phyloP scores from a whole-genome alignment of 2,329 filamentous ascomycete genomes.

The Aspergillus quadrilineatus region DNA sequence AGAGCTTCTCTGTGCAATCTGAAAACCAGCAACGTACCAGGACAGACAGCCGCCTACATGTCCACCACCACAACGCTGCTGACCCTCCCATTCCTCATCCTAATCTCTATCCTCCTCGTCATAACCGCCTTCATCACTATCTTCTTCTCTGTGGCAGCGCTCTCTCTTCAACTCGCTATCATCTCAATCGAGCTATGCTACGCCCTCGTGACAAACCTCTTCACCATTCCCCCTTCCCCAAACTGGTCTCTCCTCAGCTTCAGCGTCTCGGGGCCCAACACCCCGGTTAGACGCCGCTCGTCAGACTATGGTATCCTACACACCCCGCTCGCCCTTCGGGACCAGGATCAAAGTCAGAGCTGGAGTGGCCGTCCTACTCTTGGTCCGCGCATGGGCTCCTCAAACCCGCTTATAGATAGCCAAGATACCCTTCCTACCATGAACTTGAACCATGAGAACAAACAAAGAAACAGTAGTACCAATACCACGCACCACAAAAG shows the following conservation, averaged over 20 bases:
- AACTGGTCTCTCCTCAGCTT: slow-evolving; percentile 32
- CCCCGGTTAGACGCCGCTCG: slow-evolving; percentile 28
- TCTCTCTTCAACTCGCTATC: slow-evolving; percentile 60
- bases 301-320: slow-evolving; percentile 21
- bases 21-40: not conserved
- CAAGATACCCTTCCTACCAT: not conserved
- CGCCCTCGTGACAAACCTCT: slow-evolving; percentile 57
- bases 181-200: slow-evolving; percentile 64
- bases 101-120: slow-evolving; percentile 63
- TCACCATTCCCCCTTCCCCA: slow-evolving; percentile 39
- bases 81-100: slow-evolving; percentile 61
- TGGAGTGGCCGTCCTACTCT: slow-evolving; percentile 3
- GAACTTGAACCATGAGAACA: slow-evolving; percentile 3
- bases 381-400: slow-evolving; percentile 11
- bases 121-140: slow-evolving; percentile 65
- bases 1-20: slow-evolving; percentile 3
- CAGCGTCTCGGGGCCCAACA: slow-evolving; percentile 29
- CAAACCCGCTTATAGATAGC: not conserved
- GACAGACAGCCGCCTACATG: slow-evolving; percentile 24
- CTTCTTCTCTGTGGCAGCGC: slow-evolving; percentile 59
- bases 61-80: slow-evolving; percentile 39
- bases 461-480: slow-evolving; percentile 20
- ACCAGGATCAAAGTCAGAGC: not conserved
- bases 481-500: slow-evolving; percentile 11
- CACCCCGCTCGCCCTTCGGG: not conserved